Evolutionary conservation across 441 rosid genomes (phyloP), one percentile per base, ranked within the genome.

Genomic region (Gossypium gossypioides): DNA sequence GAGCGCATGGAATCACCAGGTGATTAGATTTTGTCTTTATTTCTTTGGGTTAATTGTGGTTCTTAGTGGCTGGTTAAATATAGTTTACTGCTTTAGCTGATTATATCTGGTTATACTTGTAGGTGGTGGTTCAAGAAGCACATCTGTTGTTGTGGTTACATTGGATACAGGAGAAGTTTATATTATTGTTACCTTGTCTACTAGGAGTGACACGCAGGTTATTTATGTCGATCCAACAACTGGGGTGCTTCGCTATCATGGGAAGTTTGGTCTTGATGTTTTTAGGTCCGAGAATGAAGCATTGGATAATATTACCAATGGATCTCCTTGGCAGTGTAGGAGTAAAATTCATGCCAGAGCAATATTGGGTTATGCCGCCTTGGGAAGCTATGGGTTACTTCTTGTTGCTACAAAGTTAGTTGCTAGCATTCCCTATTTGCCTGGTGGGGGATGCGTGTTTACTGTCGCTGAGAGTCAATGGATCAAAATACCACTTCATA

Each of bases 391-490:
- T 55, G 92, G 96, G 32, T 75, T 89, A 88, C 99, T 95, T 81
- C 86, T 95, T 48, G 87, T 95, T 52, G 99, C 99, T 7, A 91
- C 94, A n/a, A 87, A 81, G 84, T 78, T 92, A 66, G 78, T 80
- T 79, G 81, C 91, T 42, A 89, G 87, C 78, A 84, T 95, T 74
- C 93, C 87, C 3, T 77, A 82, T 78, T 80, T 95, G 80, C 99
- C 99, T 75, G 97, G 97, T 51, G 99, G 99, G 51, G 99, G 96
- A 73, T 87, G 93, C 78, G 86, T 92, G 6, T 89, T 84, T 75
- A 91, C 98, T 0, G 98, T 92, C 42, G 16, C 80, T 2, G 96
- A 92, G 88, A 92, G 89, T 78, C 95, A 89, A 27, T 91, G 99
- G 98, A 86, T 92, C 73, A 92, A 91, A 84, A 79, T 89, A 73